A percentile compares a stretch with the other conserved stretches of the same genome.
These are phyloP conservation scores for Babesia caballi DNA, from an alignment of 169 alveolate genomes.

Conservation along the genomic window DNA sequence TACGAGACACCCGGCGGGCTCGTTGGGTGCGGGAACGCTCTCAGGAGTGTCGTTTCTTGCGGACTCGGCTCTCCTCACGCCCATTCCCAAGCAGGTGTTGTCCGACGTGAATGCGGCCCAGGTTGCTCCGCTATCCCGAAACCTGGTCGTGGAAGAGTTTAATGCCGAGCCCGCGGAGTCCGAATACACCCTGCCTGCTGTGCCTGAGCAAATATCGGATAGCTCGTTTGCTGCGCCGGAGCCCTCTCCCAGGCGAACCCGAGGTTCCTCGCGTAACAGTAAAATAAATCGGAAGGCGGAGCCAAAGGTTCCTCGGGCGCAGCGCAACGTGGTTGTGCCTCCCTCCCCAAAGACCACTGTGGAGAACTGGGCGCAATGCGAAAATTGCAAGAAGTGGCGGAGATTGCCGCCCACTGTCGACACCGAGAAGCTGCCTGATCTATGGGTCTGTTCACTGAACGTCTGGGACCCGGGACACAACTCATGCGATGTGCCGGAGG, in stretches of 20 bases:
- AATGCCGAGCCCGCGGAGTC: too few species aligned
- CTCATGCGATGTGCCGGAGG: slow-evolving; percentile 61
- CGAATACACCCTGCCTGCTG: too few species aligned
- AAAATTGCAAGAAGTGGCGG: slow-evolving; percentile 75
- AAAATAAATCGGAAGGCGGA: not conserved
- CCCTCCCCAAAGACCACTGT: slow-evolving; percentile 46
- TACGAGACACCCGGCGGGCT: not conserved
- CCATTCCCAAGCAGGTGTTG: too few species aligned
- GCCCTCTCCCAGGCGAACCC: not conserved
- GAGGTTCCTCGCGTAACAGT: not conserved
- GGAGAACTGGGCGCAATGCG: slow-evolving; percentile 80
- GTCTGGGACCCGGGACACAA: slow-evolving; percentile 68
- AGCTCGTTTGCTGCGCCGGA: not conserved
- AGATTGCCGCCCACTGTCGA: slow-evolving; percentile 63
- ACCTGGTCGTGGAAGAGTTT: too few species aligned
- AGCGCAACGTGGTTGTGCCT: not conserved
- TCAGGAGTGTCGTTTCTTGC: not conserved
- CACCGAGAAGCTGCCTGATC: slow-evolving; percentile 69
- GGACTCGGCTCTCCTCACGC: not conserved
- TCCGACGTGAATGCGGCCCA: too few species aligned
- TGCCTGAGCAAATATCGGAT: too few species aligned
- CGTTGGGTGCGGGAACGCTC: not conserved
- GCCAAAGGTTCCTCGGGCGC: not conserved
- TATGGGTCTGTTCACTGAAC: slow-evolving; percentile 74
- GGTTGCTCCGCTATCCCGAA: too few species aligned